Evolutionary conservation across 768 basidiomycete genomes (phyloP).

Genomic region (Cystofilobasidium bisporidii): DNA sequence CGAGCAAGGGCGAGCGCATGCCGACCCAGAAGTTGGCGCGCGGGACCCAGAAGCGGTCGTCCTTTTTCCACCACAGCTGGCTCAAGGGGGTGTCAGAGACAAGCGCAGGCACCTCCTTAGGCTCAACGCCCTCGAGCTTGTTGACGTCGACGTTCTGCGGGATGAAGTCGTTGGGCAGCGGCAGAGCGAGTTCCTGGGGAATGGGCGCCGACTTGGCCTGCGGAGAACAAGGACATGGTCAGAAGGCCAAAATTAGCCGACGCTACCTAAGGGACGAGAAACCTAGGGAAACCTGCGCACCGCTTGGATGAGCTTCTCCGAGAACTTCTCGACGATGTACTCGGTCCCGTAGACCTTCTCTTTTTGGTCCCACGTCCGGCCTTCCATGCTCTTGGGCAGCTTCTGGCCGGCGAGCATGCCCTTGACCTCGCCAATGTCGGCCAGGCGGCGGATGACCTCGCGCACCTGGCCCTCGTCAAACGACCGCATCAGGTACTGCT

Average conservation of each 20-base stretch:
- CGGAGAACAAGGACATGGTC: conserved; percentile 12
- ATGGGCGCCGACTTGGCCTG: conserved; percentile 56
- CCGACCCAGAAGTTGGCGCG: conserved; percentile 64
- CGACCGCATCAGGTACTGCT: conserved; percentile 59
- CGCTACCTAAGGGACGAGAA: too few species aligned
- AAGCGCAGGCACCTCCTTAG: conserved; percentile 61
- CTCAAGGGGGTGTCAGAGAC: conserved; percentile 62
- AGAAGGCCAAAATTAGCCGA: background rate
- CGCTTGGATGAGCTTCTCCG: conserved; percentile 51
- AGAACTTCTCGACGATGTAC: conserved; percentile 52
- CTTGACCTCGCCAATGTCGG: conserved; percentile 53
- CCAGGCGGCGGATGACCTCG: conserved; percentile 6
- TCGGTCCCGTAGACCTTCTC: conserved; percentile 91
- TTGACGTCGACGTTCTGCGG: conserved; percentile 76
- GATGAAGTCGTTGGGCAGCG: conserved; percentile 80
- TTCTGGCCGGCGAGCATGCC: conserved; percentile 71
- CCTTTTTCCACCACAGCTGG: conserved; percentile 90
- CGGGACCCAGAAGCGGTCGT: conserved; percentile 92
- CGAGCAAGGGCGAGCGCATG: conserved; percentile 47
- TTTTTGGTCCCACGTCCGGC: conserved; percentile 41
- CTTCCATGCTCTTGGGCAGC: conserved; percentile 46
- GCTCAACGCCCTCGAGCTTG: conserved; percentile 62
- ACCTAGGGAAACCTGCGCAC: too few species aligned
- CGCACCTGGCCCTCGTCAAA: conserved; percentile 51
- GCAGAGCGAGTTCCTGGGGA: conserved; percentile 56